These are phyloP conservation scores for Myriosclerotinia duriaeana DNA, from an alignment of 2,329 filamentous ascomycete genomes.

Conservation along the genomic window DNA sequence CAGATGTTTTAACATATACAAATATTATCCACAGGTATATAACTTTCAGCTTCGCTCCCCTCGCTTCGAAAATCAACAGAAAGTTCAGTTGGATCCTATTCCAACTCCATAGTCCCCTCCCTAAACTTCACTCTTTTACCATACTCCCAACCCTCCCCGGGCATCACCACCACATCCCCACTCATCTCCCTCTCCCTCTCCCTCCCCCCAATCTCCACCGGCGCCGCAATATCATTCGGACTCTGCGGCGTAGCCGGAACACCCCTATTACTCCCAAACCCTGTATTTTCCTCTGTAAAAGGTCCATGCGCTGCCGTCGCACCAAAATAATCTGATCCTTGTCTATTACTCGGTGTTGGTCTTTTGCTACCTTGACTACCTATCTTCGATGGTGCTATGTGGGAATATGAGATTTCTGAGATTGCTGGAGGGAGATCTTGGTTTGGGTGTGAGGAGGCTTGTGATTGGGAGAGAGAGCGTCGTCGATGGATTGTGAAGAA, in stretches of 20 bases:
- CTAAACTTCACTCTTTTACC: background rate
- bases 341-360: slow-evolving; percentile 12
- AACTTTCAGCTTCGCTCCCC: too few species aligned
- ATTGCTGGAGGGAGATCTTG: slow-evolving; percentile 20
- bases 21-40: too few species aligned
- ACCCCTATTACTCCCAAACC: slow-evolving; percentile 33
- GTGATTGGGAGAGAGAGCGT: slow-evolving; percentile 20
- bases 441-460: slow-evolving; percentile 21
- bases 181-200: slow-evolving; percentile 26
- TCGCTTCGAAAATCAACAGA: too few species aligned
- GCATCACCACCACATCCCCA: background rate
- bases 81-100: background rate
- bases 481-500: slow-evolving; percentile 48
- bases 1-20: too few species aligned
- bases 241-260: slow-evolving; percentile 48
- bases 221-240: slow-evolving; percentile 51
- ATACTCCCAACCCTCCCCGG: background rate
- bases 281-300: slow-evolving; percentile 36
- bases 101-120: background rate
- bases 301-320: slow-evolving; percentile 47
- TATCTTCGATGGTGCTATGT: background rate
- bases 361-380: slow-evolving; percentile 15
- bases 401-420: slow-evolving; percentile 25
- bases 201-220: slow-evolving; percentile 53
- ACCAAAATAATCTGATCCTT: slow-evolving; percentile 36